Evolutionary conservation across 192 early-diverging fungal species (phyloP), one percentile per base, ranked within the genome.

Genomic region (Coemansia sp.): DNA sequence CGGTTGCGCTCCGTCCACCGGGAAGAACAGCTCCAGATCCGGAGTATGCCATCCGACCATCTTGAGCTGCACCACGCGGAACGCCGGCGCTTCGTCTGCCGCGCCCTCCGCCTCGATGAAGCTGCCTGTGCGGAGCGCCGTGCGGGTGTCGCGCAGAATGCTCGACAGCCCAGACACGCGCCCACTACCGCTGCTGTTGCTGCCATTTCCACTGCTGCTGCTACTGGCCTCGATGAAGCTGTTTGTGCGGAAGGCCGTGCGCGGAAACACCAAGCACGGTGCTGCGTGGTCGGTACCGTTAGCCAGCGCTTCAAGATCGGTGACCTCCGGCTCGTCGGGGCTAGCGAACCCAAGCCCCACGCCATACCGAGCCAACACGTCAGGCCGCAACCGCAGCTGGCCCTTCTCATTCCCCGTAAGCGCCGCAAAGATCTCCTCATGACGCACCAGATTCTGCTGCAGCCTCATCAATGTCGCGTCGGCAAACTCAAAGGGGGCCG

Each of bases 321-420:
- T 39, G 22, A 83, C 61, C 40, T 69, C 76, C 13, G 77, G 63
- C 5, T 64, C 45, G 21, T 68, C 64, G 0, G 74, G 46, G 47
- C 82, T 66, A 4, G 73, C 18, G 68, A 84, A 88, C 3, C 69
- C 77, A 52, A 89, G 58, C 19, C 88, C 89, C 2, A 90, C 87
- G 40, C 64, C 61, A 37, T 79, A 84, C 42, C 67, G 52, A 9
- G 73, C 61, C 66, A 88, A 56, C 19, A 80, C 49, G 6, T 81
- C 64, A 10, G 82, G 61, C 9, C 75, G 48, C 22, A 85, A 57
- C 49, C 67, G 16, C 46, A 86, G 67, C 43, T 78, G 61, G 5
- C 66, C 68, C 45, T 71, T 61, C 47, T 72, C 84, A 0, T 66
- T 41, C 15, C 86, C 78, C 4, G 85, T 82, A 66, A 85, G 67